Conservation (phyloP, 1,284 basidiomycete genomes). For the Fomitopsis betulina region DNA sequence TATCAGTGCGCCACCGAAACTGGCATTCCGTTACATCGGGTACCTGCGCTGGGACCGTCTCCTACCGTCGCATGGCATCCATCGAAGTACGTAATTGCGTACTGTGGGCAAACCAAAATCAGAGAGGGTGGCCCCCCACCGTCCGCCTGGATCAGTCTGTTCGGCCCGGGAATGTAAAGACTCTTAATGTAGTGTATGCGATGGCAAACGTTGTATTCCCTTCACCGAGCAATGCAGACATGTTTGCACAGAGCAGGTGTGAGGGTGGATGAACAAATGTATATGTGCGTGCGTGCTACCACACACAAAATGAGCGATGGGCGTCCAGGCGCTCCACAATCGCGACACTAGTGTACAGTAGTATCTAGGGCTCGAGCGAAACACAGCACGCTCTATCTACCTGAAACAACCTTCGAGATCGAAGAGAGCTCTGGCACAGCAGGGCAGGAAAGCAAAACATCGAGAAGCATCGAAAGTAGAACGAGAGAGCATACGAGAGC, state of each 20-base stretch:
- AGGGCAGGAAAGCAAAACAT: conserved; percentile 6
- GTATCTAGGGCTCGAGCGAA: not conserved
- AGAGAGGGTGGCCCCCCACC: conserved; percentile 58
- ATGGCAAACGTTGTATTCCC: not conserved
- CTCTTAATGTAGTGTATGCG: not conserved
- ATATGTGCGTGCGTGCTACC: not conserved
- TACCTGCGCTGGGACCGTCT: conserved; percentile 59
- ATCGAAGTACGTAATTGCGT: conserved; percentile 70
- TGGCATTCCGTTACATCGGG: conserved; percentile 60
- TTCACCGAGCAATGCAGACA: not conserved
- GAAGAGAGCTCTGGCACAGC: conserved; percentile 10
- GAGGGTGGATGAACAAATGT: not conserved
- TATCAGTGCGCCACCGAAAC: conserved; percentile 71
- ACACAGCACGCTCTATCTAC: conserved; percentile 3
- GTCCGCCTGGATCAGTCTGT: conserved; percentile 63
- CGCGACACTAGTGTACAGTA: conserved; percentile 1
- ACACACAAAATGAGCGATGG: conserved; percentile 3
- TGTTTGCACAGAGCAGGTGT: not conserved
- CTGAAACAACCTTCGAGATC: conserved; percentile 2
- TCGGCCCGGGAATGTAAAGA: conserved; percentile 48
- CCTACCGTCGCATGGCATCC: conserved; percentile 77
- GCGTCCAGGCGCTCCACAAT: conserved; percentile 4
- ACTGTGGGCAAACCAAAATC: conserved; percentile 66
- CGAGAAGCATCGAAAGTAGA: conserved; percentile 2
- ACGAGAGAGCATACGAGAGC: conserved; percentile 1